A percentile compares a stretch with the other conserved stretches of the same genome.
These are phyloP conservation scores for Laguncularia racemosa DNA, from an alignment of 345 rosid species.

Conservation along the genomic window DNA sequence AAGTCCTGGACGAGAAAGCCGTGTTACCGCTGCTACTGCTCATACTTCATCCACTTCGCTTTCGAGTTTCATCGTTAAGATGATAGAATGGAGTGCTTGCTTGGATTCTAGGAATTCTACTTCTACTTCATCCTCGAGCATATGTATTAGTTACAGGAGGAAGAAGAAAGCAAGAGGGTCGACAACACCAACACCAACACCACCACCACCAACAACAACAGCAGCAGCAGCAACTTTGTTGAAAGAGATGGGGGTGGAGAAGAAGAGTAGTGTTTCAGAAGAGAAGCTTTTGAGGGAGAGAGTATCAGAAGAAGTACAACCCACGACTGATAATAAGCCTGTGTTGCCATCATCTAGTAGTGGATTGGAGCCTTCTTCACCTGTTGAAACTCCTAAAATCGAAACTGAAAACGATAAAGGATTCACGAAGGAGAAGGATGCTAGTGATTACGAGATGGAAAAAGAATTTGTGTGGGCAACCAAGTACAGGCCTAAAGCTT, in stretches of 20 bases:
- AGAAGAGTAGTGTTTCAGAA: neutral
- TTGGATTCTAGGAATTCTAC: neutral
- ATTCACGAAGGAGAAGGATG: neutral
- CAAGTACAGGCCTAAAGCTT: slow-evolving; percentile 37
- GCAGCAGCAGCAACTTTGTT: neutral
- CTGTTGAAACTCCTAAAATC: too few species aligned
- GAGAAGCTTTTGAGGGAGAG: slow-evolving; percentile 79
- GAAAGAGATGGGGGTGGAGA: slow-evolving; percentile 2
- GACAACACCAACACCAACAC: neutral
- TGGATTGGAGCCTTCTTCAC: too few species aligned
- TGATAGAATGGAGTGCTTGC: slow-evolving; percentile 33
- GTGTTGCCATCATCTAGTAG: neutral
- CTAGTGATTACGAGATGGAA: slow-evolving; percentile 1
- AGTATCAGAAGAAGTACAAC: slow-evolving; percentile 9
- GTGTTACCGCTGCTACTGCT: slow-evolving; percentile 13
- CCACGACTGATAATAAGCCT: neutral
- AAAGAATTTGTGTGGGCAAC: slow-evolving; percentile 33
- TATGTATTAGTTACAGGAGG: slow-evolving; percentile 2
- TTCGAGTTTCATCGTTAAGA: slow-evolving; percentile 22
- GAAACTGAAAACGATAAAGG: neutral
- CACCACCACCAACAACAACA: neutral
- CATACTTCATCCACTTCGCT: slow-evolving; percentile 20
- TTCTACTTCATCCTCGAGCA: too few species aligned
- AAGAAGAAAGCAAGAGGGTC: neutral
- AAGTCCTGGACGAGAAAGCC: slow-evolving; percentile 42